phyloP scores from a whole-genome alignment of 306 rosid genomes.

The Arachis stenosperma region DNA sequence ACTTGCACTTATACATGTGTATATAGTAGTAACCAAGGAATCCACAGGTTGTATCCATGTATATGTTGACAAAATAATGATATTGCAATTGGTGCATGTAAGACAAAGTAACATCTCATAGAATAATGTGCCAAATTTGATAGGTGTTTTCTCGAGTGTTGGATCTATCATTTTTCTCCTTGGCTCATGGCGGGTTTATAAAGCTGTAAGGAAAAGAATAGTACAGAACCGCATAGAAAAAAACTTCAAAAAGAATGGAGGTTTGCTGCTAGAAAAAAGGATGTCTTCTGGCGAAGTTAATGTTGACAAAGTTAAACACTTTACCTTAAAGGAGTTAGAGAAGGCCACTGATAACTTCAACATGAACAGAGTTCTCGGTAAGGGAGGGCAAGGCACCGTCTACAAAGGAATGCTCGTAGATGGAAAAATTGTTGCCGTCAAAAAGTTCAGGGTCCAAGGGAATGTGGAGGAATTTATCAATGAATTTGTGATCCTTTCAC shows the following conservation, averaged over 20 bases:
- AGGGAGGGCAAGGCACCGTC: slow-evolving; percentile 46
- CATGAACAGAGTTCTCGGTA: slow-evolving; percentile 37
- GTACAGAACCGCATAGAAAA: slow-evolving; percentile 17
- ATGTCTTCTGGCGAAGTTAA: slow-evolving; percentile 28
- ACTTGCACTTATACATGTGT: no score
- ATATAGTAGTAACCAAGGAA: no score
- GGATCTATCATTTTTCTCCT: slow-evolving; percentile 19
- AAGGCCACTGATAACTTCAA: slow-evolving; percentile 41
- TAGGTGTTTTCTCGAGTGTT: slow-evolving; percentile 26
- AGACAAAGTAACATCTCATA: no score
- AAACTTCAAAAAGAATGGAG: slow-evolving; percentile 40
- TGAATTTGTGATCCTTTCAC: slow-evolving; percentile 44
- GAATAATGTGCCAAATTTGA: not conserved
- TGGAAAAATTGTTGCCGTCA: slow-evolving; percentile 44
- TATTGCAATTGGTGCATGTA: no score
- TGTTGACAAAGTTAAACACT: slow-evolving; percentile 28
- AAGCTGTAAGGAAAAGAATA: slow-evolving; percentile 14
- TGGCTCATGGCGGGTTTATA: slow-evolving; percentile 22
- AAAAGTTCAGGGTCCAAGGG: slow-evolving; percentile 36
- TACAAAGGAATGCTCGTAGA: slow-evolving; percentile 43
- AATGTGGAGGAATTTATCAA: slow-evolving; percentile 44
- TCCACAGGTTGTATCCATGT: no score
- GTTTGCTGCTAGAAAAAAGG: slow-evolving; percentile 36
- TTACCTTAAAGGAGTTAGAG: slow-evolving; percentile 32
- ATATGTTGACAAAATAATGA: no score